Conservation (phyloP, 2,329 filamentous ascomycete species). For the Dothideomycetidae sp. region DNA sequence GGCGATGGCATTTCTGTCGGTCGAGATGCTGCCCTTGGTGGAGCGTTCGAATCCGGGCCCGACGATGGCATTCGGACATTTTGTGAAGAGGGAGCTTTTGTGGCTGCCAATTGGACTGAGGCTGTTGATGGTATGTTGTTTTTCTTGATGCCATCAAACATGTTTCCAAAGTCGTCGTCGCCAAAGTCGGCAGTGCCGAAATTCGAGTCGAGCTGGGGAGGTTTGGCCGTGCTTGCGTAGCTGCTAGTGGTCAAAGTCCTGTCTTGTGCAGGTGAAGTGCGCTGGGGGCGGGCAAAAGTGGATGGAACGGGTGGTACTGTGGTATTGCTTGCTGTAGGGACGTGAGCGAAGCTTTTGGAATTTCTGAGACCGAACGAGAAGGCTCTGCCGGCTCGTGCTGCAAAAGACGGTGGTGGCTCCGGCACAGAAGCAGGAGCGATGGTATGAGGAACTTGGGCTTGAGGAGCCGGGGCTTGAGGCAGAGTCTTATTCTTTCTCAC, state of each 20-base stretch:
- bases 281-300: slow-evolving; percentile 2
- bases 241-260: slow-evolving; percentile 28
- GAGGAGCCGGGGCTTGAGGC: slow-evolving; percentile 20
- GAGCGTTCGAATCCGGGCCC: slow-evolving; percentile 22
- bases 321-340: neutral
- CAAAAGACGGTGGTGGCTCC: slow-evolving; percentile 23
- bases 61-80: too few species aligned
- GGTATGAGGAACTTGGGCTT: too few species aligned
- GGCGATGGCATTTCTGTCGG: slow-evolving; percentile 17
- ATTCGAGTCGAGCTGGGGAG: slow-evolving; percentile 17
- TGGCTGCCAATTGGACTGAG: slow-evolving; percentile 10
- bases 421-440: slow-evolving; percentile 26
- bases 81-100: slow-evolving; percentile 6
- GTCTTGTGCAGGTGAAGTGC: slow-evolving; percentile 22
- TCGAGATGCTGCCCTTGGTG: slow-evolving; percentile 21
- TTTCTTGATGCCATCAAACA: slow-evolving; percentile 20
- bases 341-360: slow-evolving; percentile 17
- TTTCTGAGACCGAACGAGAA: slow-evolving; percentile 36
- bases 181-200: slow-evolving; percentile 21
- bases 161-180: slow-evolving; percentile 21
- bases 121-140: slow-evolving; percentile 15
- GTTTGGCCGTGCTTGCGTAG: slow-evolving; percentile 27
- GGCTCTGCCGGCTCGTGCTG: slow-evolving; percentile 33
- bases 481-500: slow-evolving; percentile 23
- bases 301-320: neutral